These are phyloP conservation scores for Aspergillus felis DNA, from an alignment of 2,329 filamentous ascomycete species.

Conservation along the genomic window DNA sequence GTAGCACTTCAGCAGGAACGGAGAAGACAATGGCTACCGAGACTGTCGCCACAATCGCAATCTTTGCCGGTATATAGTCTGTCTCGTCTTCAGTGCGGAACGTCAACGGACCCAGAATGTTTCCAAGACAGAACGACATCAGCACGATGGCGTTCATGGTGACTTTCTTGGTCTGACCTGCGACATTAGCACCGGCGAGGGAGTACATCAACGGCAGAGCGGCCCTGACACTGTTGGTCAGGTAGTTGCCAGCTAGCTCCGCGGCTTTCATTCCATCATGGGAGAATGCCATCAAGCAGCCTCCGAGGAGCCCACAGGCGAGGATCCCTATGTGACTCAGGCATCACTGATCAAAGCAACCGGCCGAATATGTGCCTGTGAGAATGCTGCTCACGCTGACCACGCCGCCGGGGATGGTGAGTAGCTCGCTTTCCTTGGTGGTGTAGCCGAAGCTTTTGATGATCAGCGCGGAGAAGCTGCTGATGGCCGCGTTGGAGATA, in stretches of 20 bases:
- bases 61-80: constrained; percentile 38
- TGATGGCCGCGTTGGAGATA: constrained; percentile 42
- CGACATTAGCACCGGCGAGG: constrained; percentile 43
- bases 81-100: constrained; percentile 43
- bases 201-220: constrained; percentile 39
- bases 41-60: constrained; percentile 35
- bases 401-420: constrained; percentile 41
- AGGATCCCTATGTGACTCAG: constrained; percentile 37
- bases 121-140: constrained; percentile 38
- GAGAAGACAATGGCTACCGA: constrained; percentile 26
- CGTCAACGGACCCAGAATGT: constrained; percentile 44
- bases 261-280: constrained; percentile 33
- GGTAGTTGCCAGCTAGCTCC: constrained; percentile 40
- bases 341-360: constrained; percentile 38
- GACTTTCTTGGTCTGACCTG: constrained; percentile 51
- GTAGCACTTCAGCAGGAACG: constrained; percentile 18
- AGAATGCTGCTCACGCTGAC: constrained; percentile 40
- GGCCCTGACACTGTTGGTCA: constrained; percentile 39
- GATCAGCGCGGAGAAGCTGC: constrained; percentile 42
- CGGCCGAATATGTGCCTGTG: constrained; percentile 31
- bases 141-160: constrained; percentile 46
- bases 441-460: constrained; percentile 42
- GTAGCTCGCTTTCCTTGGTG: constrained; percentile 40
- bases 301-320: constrained; percentile 42
- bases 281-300: constrained; percentile 39